Conservation (phyloP, 805 yeast genomes). For the Cyberlindnera suaveolens region DNA sequence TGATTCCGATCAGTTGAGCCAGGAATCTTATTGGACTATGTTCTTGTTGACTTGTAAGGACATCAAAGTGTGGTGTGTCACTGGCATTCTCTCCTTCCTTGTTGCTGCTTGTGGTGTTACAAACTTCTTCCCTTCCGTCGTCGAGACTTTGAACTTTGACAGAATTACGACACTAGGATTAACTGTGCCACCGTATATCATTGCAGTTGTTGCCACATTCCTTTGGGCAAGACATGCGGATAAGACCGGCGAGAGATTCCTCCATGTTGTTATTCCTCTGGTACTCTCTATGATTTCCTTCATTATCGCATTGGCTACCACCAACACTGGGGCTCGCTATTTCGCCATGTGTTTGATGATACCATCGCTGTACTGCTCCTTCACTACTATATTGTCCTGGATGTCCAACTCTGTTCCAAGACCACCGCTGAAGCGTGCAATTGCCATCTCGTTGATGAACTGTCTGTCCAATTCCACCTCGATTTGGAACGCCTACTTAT, state of each 20-base stretch:
- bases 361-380: slow-evolving; percentile 48
- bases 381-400: slow-evolving; percentile 48
- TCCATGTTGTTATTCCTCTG: slow-evolving; percentile 41
- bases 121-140: slow-evolving; percentile 57
- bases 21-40: slow-evolving; percentile 30
- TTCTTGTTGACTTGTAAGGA: slow-evolving; percentile 34
- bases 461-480: slow-evolving; percentile 51
- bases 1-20: slow-evolving; percentile 20
- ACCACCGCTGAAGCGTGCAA: slow-evolving; percentile 55
- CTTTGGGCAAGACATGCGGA: slow-evolving; percentile 53
- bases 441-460: slow-evolving; percentile 51
- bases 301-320: slow-evolving; percentile 42
- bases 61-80: slow-evolving; percentile 40
- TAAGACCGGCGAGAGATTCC: slow-evolving; percentile 47
- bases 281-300: slow-evolving; percentile 38
- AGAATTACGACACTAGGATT: slow-evolving; percentile 45
- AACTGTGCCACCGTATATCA: slow-evolving; percentile 53
- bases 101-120: slow-evolving; percentile 59
- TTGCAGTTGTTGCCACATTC: slow-evolving; percentile 45
- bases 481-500: slow-evolving; percentile 49
- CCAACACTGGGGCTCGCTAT: slow-evolving; percentile 51
- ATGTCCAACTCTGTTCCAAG: slow-evolving; percentile 49
- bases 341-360: slow-evolving; percentile 57
- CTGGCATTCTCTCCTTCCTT: slow-evolving; percentile 35
- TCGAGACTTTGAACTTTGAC: slow-evolving; percentile 45